phyloP scores from a whole-genome alignment of 2,329 filamentous ascomycete species.

The Furcasterigmium sp. region DNA sequence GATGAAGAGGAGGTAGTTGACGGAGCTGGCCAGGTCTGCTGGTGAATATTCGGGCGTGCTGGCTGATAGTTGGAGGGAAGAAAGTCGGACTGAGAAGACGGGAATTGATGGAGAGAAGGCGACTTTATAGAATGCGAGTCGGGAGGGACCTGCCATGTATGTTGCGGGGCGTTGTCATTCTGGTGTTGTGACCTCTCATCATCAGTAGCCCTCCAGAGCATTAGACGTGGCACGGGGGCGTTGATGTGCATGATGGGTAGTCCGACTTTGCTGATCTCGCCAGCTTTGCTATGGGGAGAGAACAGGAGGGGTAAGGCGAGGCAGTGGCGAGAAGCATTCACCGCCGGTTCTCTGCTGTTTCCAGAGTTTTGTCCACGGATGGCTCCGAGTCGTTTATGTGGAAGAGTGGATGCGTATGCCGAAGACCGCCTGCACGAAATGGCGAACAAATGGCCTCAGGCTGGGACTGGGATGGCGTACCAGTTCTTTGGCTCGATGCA shows the following conservation, averaged over 20 bases:
- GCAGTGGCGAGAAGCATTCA: not conserved
- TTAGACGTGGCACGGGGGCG: constrained; percentile 6
- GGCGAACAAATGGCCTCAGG: not conserved
- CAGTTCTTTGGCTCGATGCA: not conserved
- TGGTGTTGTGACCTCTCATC: constrained; percentile 6
- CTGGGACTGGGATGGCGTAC: no score
- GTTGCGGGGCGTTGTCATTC: no score
- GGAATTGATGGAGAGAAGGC: no score
- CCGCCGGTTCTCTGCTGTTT: constrained; percentile 2
- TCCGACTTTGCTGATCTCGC: no score
- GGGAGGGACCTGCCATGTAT: no score
- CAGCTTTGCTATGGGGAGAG: not conserved
- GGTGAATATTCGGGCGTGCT: no score
- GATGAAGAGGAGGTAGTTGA: not conserved
- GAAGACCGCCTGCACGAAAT: not conserved
- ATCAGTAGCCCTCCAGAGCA: constrained; percentile 5
- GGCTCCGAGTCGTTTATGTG: not conserved
- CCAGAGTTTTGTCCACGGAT: not conserved
- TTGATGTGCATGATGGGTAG: constrained; percentile 12
- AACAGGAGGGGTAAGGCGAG: not conserved
- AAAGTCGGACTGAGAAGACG: not conserved
- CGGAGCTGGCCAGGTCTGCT: no score
- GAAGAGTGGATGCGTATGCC: not conserved
- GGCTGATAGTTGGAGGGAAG: not conserved
- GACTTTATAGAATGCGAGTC: no score